Base-by-base conservation (phyloP, 1,139 yeast genomes). In the Magnusiomyces sp. region DNA sequence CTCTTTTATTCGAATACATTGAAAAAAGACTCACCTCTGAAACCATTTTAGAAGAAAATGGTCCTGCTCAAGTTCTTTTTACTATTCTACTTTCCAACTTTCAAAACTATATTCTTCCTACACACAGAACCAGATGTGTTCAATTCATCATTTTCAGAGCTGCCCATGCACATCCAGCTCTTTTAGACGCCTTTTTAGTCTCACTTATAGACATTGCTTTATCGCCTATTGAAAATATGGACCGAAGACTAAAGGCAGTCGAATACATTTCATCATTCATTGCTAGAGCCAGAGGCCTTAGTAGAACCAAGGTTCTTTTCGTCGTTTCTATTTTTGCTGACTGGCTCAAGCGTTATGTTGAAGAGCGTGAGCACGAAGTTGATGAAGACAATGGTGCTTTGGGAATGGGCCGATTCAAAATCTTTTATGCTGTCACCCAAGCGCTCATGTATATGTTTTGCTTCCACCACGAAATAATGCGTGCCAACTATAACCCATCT, bases 401-500 rank as follows among this genome's bases (percentile, higher is more conserved):
- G 5, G 64, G 67, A 23, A 70, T 71, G 72, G 66, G 70, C 34
- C 59, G 94, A 54, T 90, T 89, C 68, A 83, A 83, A 61, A 74
- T 89, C 64, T 87, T 92, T 58, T 92, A 90, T 63, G 88, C 96
- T n/a, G 87, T 94, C 2, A 84, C 88, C 60, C 99, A 92, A 69
- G 89, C 96, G 0, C 70, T 92, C 50, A 74, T 94, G 57, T 92
- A 92, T 66, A 87, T 92, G 37, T 89, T 90, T 63, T 92, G 97
- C 63, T 92, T 90, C 68, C 77, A 97, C 55, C 86, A 86, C 65
- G 69, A 77, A 44, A 65, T 76, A 46, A 73, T 92, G 54, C 75
- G 79, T 58, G 70, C 23, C 16, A 20, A 37, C 16, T 17, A 20
- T 6, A 17, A 17, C 6, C 17, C 13, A 36, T 40, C 17, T n/a